These are phyloP conservation scores for Blastobotrys terrestris DNA, from an alignment of 805 yeast genomes.

Conservation along the genomic window DNA sequence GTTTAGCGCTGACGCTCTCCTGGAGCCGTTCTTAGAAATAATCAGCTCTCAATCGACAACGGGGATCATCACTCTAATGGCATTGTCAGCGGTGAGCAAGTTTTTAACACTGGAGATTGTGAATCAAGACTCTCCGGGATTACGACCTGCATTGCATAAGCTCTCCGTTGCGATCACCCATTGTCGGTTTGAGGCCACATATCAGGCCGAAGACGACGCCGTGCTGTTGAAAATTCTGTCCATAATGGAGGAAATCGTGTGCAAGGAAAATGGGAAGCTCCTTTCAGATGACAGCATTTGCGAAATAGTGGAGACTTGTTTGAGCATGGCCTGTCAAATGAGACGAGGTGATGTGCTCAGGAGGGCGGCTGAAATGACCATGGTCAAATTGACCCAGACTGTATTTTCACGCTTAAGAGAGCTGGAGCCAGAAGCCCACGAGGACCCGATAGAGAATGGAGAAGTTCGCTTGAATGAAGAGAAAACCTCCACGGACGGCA, in stretches of 20 bases:
- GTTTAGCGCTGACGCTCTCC: slow-evolving; percentile 63
- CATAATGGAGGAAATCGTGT: slow-evolving; percentile 60
- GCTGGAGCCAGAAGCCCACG: slow-evolving; percentile 42
- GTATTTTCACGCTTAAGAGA: slow-evolving; percentile 56
- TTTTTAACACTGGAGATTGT: slow-evolving; percentile 67
- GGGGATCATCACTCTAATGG: slow-evolving; percentile 77
- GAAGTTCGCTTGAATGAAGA: slow-evolving; percentile 50
- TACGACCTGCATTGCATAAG: slow-evolving; percentile 55
- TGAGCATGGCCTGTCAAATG: slow-evolving; percentile 87
- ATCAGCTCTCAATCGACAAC: slow-evolving; percentile 80
- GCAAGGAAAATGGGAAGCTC: slow-evolving; percentile 52
- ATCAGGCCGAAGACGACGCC: slow-evolving; percentile 86
- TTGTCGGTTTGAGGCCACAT: slow-evolving; percentile 93
- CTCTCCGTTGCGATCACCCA: slow-evolving; percentile 75
- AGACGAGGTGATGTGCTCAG: slow-evolving; percentile 85
- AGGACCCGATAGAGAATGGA: slow-evolving; percentile 41
- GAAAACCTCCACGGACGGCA: slow-evolving; percentile 34
- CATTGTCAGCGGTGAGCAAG: slow-evolving; percentile 69
- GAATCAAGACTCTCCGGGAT: slow-evolving; percentile 46
- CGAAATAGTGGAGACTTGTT: slow-evolving; percentile 85
- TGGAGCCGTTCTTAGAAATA: slow-evolving; percentile 82
- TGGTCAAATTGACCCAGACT: slow-evolving; percentile 60
- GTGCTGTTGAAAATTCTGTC: slow-evolving; percentile 77
- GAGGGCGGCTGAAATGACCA: slow-evolving; percentile 79
- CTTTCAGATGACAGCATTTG: slow-evolving; percentile 76